Evolutionary conservation across 805 yeast species (phyloP), one percentile per base, ranked within the genome.

Genomic region (Yarrowia hollandica): DNA sequence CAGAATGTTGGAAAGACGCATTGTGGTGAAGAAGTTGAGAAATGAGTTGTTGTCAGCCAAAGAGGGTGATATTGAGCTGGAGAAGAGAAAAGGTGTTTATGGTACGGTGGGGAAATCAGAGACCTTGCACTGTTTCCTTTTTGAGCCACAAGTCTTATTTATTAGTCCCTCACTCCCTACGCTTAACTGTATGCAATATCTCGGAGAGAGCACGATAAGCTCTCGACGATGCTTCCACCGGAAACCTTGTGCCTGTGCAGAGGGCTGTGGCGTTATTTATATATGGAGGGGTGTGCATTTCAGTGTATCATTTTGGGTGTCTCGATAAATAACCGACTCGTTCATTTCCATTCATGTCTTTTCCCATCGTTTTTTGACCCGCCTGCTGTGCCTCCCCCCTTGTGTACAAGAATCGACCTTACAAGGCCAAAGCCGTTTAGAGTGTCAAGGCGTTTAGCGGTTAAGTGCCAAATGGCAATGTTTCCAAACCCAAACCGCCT

Each of bases 401-500:
- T n/a, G n/a, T n/a, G n/a, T n/a, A n/a, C n/a, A n/a, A n/a, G n/a
- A n/a, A n/a, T n/a, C n/a, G n/a, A n/a, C n/a, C 10, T 12, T 14
- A 4, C 4, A 42, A 18, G n/a, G 15, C 16, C 34, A 26, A 23
- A 7, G 3, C 12, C 46, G 16, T 15, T 14, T 39, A 39, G 21
- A 39, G 46, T 39, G 46, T 39, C 46, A 39, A 41, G 50, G 50
- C 50, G 34, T 26, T 26, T 26, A 42, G 34, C 50, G 50, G 23
- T 26, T 26, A 42, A 42, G 23, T 26, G 50, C 50, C 33, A 42
- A 42, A 3, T 19, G 50, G 34, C 50, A 42, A 42, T 42, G 33
- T 42, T 14, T 23, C n/a, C 25, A 12, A 12, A 42, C 30, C 34
- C 9, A 14, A 28, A 26, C 12, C 34, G 46, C 28, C n/a, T n/a